phyloP scores from a whole-genome alignment of 352 stramenopile genomes.

The Globisporangium yorkense region DNA sequence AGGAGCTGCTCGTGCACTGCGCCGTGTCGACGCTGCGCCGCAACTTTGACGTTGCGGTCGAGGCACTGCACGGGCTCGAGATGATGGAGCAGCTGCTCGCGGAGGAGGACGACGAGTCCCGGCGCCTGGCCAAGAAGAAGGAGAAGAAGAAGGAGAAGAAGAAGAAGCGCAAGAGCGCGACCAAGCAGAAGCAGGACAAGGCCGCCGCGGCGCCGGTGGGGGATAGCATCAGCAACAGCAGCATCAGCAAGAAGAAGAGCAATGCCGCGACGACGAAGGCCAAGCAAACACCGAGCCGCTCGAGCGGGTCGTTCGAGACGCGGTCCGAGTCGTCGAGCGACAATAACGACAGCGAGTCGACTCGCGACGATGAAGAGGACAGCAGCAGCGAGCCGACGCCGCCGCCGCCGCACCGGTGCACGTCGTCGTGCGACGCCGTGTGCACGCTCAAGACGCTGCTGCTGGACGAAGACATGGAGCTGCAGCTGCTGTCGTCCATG shows the following conservation, averaged over 20 bases:
- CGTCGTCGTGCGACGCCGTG: conserved; percentile 40
- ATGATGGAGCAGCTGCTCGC: conserved; percentile 86
- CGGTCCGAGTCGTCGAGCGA: conserved; percentile 33
- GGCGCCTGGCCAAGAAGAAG: conserved; percentile 76
- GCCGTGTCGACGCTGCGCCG: conserved; percentile 64
- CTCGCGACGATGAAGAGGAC: conserved; percentile 21
- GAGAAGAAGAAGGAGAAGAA: conserved; percentile 89
- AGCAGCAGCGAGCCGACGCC: conserved; percentile 19
- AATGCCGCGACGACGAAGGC: conserved; percentile 19
- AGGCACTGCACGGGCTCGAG: conserved; percentile 77
- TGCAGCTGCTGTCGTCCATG: conserved; percentile 80
- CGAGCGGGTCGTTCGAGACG: conserved; percentile 26
- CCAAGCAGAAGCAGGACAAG: conserved; percentile 56
- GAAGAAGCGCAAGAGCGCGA: conserved; percentile 80
- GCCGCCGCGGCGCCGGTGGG: conserved; percentile 28
- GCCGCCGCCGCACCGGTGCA: conserved; percentile 34
- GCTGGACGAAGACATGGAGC: conserved; percentile 67
- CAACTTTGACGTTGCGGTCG: conserved; percentile 81
- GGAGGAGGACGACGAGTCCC: conserved; percentile 78
- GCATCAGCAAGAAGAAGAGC: conserved; percentile 6
- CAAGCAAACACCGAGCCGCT: conserved; percentile 13
- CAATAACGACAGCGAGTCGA: conserved; percentile 28
- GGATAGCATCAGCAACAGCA: conserved; percentile 7
- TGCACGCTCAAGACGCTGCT: conserved; percentile 41
- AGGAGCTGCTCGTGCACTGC: conserved; percentile 79